phyloP scores from a whole-genome alignment of 2,329 filamentous ascomycete genomes.

The Aureobasidium zeae region DNA sequence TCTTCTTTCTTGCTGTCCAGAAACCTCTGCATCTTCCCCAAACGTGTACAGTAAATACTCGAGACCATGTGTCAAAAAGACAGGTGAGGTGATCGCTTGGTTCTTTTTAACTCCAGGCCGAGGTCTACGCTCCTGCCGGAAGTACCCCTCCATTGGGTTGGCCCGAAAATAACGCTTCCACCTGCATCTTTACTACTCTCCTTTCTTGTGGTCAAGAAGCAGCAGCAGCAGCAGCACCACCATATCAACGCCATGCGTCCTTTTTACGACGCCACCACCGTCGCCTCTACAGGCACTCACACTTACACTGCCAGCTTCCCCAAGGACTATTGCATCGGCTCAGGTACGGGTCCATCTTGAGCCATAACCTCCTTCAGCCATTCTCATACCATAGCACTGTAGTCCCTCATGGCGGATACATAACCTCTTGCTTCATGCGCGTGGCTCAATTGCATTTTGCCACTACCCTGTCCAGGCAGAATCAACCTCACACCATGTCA shows the following conservation, averaged over 20 bases:
- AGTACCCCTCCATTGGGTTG: too few species aligned
- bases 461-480: constrained; percentile 47
- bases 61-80: too few species aligned
- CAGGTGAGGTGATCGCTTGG: too few species aligned
- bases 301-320: constrained; percentile 49
- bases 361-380: background rate
- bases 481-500: constrained; percentile 54
- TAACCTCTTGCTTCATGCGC: constrained; percentile 53
- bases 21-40: too few species aligned
- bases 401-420: constrained; percentile 65
- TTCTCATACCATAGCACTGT: constrained; percentile 6
- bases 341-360: constrained; percentile 35
- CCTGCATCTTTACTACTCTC: background rate
- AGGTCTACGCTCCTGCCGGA: too few species aligned
- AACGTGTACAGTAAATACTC: too few species aligned
- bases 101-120: too few species aligned
- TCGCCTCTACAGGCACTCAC: constrained; percentile 44
- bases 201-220: background rate
- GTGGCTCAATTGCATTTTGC: constrained; percentile 51
- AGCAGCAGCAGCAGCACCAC: too few species aligned
- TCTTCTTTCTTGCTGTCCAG: too few species aligned
- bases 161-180: too few species aligned
- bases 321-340: constrained; percentile 57
- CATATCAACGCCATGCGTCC: constrained; percentile 25
- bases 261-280: constrained; percentile 41